phyloP scores from a whole-genome alignment of 1,284 basidiomycete species.

The Chiua sp. region DNA sequence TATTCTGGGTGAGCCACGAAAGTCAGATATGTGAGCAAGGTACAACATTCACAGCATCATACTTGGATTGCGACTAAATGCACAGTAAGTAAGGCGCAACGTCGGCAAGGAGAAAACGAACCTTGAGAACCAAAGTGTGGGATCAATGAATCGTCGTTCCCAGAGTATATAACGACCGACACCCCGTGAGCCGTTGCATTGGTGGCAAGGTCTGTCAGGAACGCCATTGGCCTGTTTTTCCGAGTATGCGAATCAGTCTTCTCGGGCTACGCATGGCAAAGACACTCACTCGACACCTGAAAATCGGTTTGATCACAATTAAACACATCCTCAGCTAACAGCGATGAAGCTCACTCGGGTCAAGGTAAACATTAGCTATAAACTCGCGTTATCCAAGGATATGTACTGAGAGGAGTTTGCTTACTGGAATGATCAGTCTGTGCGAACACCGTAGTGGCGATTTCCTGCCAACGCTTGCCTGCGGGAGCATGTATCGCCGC shows the following conservation, averaged over 20 bases:
- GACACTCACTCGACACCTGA: conserved; percentile 55
- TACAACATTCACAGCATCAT: neutral
- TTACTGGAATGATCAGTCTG: conserved; percentile 29
- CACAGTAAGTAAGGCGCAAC: too few species aligned
- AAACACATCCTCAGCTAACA: neutral
- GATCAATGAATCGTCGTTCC: conserved; percentile 47
- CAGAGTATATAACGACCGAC: conserved; percentile 51
- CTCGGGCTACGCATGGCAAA: neutral
- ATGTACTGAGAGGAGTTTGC: conserved; percentile 2
- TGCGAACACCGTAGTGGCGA: conserved; percentile 46
- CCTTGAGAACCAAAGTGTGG: conserved; percentile 67
- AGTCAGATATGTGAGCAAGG: neutral
- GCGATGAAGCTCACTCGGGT: conserved; percentile 48
- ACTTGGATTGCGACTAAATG: conserved; percentile 68
- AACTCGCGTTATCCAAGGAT: neutral
- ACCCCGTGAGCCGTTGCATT: conserved; percentile 49
- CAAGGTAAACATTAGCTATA: conserved; percentile 27
- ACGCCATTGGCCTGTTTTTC: conserved; percentile 58
- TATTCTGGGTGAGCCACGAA: conserved; percentile 55
- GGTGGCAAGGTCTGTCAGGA: conserved; percentile 44
- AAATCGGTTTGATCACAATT: neutral
- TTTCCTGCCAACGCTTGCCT: too few species aligned
- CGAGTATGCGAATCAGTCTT: conserved; percentile 14
- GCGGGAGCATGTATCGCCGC: conserved; percentile 71
- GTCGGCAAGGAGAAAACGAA: conserved; percentile 38